Evolutionary conservation across 2,329 filamentous ascomycete species (phyloP), one percentile per base, ranked within the genome.

Genomic region (Pseudopithomyces chartarum): DNA sequence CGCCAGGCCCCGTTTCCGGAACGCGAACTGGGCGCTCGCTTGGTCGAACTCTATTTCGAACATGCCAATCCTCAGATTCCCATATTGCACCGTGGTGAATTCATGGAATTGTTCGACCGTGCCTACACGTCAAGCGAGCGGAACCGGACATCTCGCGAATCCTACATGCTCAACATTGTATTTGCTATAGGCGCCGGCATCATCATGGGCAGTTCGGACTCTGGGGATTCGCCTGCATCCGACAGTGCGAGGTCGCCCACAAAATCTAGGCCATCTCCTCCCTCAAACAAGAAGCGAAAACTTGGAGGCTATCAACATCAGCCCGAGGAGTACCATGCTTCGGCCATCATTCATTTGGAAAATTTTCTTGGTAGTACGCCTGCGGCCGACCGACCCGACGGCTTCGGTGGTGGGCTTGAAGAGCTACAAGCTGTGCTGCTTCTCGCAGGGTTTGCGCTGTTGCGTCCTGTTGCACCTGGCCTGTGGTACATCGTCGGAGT

Each of bases 401-500:
- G 89, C 26, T 92, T 91, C 62, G 90, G 90, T n/a, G 90, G 90
- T n/a, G 92, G 92, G 0, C 76, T 98, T 38, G 93, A 97, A 73
- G 93, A 97, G 70, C 80, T 98, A 50, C 94, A 98, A 72, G 92
- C 92, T n/a, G 93, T 98, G 7, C 78, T 98, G 47, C 80, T 98
- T 40, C 82, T 98, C 44, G 93, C 94, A 43, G 92, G 92, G 53
- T 97, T 98, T 81, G 94, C 94, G 7, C 81, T 99, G 47, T 82
- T 98, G 60, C 85, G 94, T 53, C 95, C 95, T 1, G 92, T 98
- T 20, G 92, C 94, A 1, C 94, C 94, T 0, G 95, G 95, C 13
- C 80, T 98, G 43, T 98, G 94, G 94, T 98, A 98, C 76, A 98
- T 98, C 59, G 91, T 96, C 57, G 95, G 95, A 11, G 93, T 97